Conservation (phyloP, 139 green algal genomes). For the Picochlorum sp. region DNA sequence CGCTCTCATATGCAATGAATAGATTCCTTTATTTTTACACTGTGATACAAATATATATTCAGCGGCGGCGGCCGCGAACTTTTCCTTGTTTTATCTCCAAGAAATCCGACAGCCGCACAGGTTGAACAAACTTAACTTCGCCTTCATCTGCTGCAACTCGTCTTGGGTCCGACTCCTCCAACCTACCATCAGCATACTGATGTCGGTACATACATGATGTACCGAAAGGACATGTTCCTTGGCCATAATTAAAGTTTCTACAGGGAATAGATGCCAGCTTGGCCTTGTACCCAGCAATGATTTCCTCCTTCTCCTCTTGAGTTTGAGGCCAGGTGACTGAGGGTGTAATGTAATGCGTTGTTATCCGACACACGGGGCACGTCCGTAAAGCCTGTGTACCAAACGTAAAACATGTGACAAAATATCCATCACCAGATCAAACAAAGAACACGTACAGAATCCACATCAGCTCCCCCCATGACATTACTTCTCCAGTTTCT, state of each 20-base stretch:
- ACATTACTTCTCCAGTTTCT: constrained; percentile 55
- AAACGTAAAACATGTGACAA: constrained; percentile 3
- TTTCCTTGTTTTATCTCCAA: constrained; percentile 1
- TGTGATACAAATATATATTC: neutral
- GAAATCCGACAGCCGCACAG: constrained; percentile 27
- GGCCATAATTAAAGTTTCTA: constrained; percentile 46
- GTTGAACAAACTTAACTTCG: constrained; percentile 19
- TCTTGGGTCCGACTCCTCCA: constrained; percentile 19
- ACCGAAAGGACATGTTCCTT: constrained; percentile 64
- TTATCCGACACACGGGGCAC: constrained; percentile 64
- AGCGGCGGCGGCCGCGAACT: neutral
- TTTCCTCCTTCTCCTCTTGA: constrained; percentile 45
- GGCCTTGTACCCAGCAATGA: constrained; percentile 47
- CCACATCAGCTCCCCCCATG: constrained; percentile 30
- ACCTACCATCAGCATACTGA: constrained; percentile 46
- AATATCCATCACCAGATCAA: neutral
- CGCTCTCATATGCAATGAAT: constrained; percentile 34
- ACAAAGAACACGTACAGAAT: constrained; percentile 14
- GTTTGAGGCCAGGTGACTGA: constrained; percentile 50
- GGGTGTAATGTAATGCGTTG: constrained; percentile 61
- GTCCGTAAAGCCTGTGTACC: constrained; percentile 34
- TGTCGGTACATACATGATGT: constrained; percentile 80
- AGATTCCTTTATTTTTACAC: neutral
- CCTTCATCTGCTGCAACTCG: constrained; percentile 25
- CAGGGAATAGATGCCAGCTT: constrained; percentile 49